Base-by-base conservation (phyloP, 139 green algal species). In the Tetraselmis striata region DNA sequence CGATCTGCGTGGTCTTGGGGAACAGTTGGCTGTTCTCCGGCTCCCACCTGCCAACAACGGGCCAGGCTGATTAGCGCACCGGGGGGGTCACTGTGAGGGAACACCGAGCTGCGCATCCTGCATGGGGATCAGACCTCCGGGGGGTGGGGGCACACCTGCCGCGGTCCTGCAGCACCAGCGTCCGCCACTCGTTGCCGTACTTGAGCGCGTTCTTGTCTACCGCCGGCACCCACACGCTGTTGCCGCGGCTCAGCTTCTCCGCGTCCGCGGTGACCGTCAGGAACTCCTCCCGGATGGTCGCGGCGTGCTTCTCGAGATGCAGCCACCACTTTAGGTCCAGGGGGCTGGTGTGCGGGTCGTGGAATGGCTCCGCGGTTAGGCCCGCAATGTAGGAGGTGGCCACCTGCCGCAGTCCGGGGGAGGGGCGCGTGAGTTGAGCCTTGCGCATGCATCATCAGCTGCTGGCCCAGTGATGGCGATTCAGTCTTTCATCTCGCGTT, bases 101-200 rank as follows among this genome's bases (percentile, higher is more conserved):
- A n/a, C n/a, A n/a, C n/a, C n/a, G n/a, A n/a, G n/a, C n/a, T n/a
- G n/a, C n/a, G n/a, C n/a, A n/a, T n/a, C n/a, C n/a, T n/a, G n/a
- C n/a, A n/a, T n/a, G n/a, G n/a, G n/a, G n/a, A n/a, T n/a, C n/a
- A n/a, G n/a, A n/a, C n/a, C n/a, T n/a, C n/a, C n/a, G n/a, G n/a
- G n/a, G n/a, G 28, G 78, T 80, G 18, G 29, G n/a, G n/a, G 80
- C 83, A 77, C 78, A 86, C 31, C 29, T 30, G 23, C 88, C 85
- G 0, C 88, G 78, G 77, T 92, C 88, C 81, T 91, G 88, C 58
- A 92, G 80, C 31, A 92, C 88, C 32, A 92, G 83, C 2, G 88
- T 92, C 30, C 88, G 83, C 88, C 88, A 92, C 76, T 91, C 85
- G 24, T 77, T 83, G 25, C 88, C 88, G 26, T 92, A 92, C 26